Evolutionary conservation across 345 rosid genomes (phyloP).

Genomic region (Eucalyptus polybractea): DNA sequence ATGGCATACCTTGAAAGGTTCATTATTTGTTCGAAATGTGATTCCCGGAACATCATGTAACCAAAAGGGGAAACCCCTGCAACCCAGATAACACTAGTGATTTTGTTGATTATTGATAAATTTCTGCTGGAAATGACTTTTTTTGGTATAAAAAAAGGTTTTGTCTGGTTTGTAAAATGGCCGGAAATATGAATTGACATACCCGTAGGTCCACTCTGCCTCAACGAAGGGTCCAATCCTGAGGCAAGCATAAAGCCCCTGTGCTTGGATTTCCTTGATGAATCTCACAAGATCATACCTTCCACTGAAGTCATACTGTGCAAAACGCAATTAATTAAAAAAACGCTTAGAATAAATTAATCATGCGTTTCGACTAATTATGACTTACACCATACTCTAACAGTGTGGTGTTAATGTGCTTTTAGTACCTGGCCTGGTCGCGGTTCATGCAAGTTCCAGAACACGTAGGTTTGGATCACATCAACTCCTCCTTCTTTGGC

Average conservation of each 20-base stretch:
- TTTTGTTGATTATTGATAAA: neutral
- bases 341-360: no score
- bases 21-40: slow-evolving; percentile 60
- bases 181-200: neutral
- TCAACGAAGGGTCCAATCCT: slow-evolving; percentile 85
- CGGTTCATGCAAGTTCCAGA: slow-evolving; percentile 91
- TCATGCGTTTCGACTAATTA: neutral
- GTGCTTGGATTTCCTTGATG: slow-evolving; percentile 61
- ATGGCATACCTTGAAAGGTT: slow-evolving; percentile 53
- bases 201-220: slow-evolving; percentile 94
- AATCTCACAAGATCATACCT: slow-evolving; percentile 63
- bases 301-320: slow-evolving; percentile 80
- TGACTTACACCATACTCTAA: no score
- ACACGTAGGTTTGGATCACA: slow-evolving; percentile 88
- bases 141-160: neutral
- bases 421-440: slow-evolving; percentile 52
- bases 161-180: neutral
- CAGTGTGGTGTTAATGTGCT: neutral
- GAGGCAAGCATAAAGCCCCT: slow-evolving; percentile 67
- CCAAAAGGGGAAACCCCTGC: slow-evolving; percentile 88
- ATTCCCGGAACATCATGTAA: slow-evolving; percentile 70
- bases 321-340: neutral
- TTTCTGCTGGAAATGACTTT: neutral
- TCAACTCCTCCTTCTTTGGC: slow-evolving; percentile 87
- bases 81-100: neutral